Percentiles rank a stretch among this genome's conserved stretches.
Evolutionary conservation across 2,329 filamentous ascomycete genomes (phyloP).

Genomic region (Diaporthe batatas): DNA sequence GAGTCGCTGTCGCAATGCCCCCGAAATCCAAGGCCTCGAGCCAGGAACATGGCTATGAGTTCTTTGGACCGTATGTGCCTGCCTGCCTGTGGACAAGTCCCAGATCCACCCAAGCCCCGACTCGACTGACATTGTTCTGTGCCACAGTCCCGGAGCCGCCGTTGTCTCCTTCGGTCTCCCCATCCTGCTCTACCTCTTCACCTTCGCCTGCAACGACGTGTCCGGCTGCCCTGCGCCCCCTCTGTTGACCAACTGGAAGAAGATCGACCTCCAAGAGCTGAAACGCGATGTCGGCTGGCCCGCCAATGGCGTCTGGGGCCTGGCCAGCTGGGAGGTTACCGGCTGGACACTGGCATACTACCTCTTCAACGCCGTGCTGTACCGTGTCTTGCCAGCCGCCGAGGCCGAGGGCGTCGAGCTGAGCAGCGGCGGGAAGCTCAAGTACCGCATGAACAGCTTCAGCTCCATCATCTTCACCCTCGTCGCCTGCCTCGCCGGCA

Average conservation of each 20-base stretch:
- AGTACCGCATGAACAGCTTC: constrained; percentile 87
- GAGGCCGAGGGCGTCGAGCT: constrained; percentile 79
- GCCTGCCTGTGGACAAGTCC: neutral
- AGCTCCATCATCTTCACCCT: constrained; percentile 81
- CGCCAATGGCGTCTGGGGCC: constrained; percentile 74
- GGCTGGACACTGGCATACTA: constrained; percentile 84
- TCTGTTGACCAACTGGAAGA: constrained; percentile 75
- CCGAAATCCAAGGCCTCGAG: constrained; percentile 38
- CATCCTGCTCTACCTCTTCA: constrained; percentile 80
- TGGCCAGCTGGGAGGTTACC: constrained; percentile 78
- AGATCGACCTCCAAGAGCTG: constrained; percentile 77
- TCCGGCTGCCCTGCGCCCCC: constrained; percentile 91
- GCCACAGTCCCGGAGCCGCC: constrained; percentile 77
- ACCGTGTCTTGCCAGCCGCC: constrained; percentile 81
- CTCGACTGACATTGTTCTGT: neutral
- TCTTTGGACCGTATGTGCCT: constrained; percentile 63
- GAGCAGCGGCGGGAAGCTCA: constrained; percentile 77
- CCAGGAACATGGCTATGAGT: constrained; percentile 62
- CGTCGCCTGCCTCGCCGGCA: constrained; percentile 79
- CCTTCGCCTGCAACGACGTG: constrained; percentile 92
- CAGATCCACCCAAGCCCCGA: neutral
- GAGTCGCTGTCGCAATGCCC: constrained; percentile 28
- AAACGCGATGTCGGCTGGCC: constrained; percentile 89
- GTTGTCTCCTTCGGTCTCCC: constrained; percentile 86
- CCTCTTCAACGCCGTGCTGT: constrained; percentile 78